Conservation (phyloP, 495 filamentous ascomycete genomes). For the Astrothelium macrocarpum region DNA sequence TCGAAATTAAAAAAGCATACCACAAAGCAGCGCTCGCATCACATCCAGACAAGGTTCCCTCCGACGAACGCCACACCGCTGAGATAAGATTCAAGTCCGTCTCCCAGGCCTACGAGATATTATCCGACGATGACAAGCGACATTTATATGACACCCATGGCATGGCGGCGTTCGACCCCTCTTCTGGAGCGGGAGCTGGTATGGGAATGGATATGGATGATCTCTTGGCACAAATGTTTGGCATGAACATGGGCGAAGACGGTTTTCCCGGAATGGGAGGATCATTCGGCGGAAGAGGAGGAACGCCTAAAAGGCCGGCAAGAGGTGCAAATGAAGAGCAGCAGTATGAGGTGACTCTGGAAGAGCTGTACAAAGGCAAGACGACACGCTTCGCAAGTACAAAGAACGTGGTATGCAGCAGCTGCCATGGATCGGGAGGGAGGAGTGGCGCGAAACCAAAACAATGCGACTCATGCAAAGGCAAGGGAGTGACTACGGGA, state of each 20-base stretch:
- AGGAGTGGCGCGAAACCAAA: conserved; percentile 86
- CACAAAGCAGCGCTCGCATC: conserved; percentile 87
- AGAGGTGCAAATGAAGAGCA: conserved; percentile 79
- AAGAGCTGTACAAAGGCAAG: conserved; percentile 97
- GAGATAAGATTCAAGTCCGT: conserved; percentile 86
- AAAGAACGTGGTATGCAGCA: conserved; percentile 79
- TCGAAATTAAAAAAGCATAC: conserved; percentile 94
- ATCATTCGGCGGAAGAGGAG: conserved; percentile 36
- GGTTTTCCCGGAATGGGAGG: conserved; percentile 46
- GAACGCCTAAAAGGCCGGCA: conserved; percentile 40
- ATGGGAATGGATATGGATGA: conserved; percentile 78
- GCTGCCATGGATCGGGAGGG: conserved; percentile 82
- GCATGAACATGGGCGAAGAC: conserved; percentile 55
- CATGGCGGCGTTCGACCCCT: conserved; percentile 82
- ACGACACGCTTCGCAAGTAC: conserved; percentile 89
- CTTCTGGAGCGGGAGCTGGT: conserved; percentile 43
- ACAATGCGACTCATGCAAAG: conserved; percentile 73
- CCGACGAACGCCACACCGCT: conserved; percentile 70
- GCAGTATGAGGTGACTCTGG: conserved; percentile 77
- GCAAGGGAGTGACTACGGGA: conserved; percentile 57
- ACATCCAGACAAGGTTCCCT: conserved; percentile 93
- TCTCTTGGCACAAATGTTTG: conserved; percentile 89
- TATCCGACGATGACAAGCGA: conserved; percentile 90
- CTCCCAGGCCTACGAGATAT: conserved; percentile 92
- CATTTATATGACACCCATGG: conserved; percentile 86